A percentile compares a stretch with the other conserved stretches of the same genome.
Evolutionary conservation across 2,329 filamentous ascomycete species (phyloP).

Genomic region (Lasiodiplodia theobromae): DNA sequence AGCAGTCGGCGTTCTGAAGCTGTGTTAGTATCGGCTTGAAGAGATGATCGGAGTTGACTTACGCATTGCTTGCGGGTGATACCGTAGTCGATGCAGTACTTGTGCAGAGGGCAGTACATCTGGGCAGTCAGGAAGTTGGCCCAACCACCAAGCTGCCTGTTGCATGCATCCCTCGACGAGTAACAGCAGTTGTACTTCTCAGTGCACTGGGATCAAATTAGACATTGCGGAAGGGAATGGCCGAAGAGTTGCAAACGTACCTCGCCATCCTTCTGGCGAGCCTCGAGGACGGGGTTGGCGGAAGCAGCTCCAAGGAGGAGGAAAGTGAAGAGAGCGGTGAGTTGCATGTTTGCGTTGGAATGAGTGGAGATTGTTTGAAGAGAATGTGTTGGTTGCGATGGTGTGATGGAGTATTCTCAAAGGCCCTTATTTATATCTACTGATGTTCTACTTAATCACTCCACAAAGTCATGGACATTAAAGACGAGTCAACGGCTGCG

Average conservation of each 20-base stretch:
- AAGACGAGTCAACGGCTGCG: background rate
- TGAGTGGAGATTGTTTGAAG: background rate
- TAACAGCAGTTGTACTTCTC: background rate
- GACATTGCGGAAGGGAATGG: accelerated
- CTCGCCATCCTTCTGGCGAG: background rate
- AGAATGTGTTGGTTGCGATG: background rate
- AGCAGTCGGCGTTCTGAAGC: background rate
- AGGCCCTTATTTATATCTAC: background rate
- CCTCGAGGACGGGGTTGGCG: background rate
- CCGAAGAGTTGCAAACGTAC: background rate
- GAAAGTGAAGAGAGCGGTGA: background rate
- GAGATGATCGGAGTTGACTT: accelerated
- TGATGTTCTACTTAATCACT: background rate
- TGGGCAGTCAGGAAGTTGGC: background rate
- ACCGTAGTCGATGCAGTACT: background rate
- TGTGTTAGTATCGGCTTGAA: background rate
- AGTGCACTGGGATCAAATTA: background rate
- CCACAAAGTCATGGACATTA: background rate
- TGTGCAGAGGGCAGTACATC: background rate
- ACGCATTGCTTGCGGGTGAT: background rate
- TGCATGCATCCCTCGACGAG: background rate
- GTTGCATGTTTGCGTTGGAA: background rate
- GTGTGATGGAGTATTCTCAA: background rate
- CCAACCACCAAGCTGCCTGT: background rate
- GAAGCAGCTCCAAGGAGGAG: background rate